These are phyloP conservation scores for Papiliotrema fonsecae DNA, from an alignment of 1,284 basidiomycete species.

Conservation along the genomic window DNA sequence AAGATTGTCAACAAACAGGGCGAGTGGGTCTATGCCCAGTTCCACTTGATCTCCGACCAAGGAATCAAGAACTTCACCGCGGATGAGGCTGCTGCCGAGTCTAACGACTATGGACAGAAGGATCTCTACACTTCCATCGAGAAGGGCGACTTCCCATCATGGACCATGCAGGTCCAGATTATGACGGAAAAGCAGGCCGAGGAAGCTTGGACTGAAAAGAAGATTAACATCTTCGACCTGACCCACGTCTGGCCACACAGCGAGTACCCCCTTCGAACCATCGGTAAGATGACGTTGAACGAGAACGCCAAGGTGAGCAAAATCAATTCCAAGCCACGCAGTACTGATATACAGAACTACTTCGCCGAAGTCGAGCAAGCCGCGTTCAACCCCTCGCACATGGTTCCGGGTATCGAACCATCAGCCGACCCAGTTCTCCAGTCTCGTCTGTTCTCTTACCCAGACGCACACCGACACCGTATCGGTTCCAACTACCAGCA, in stretches of 20 bases:
- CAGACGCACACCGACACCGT: constrained; percentile 82
- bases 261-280: constrained; percentile 76
- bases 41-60: constrained; percentile 69
- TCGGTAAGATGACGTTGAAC: constrained; percentile 83
- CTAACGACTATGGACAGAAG: constrained; percentile 77
- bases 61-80: constrained; percentile 63
- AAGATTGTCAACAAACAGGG: constrained; percentile 81
- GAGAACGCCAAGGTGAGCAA: constrained; percentile 58
- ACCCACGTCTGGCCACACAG: constrained; percentile 84
- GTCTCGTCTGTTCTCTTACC: constrained; percentile 88
- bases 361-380: constrained; percentile 73
- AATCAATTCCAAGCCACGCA: neutral
- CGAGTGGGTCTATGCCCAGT: constrained; percentile 74
- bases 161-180: constrained; percentile 57
- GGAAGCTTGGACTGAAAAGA: constrained; percentile 58
- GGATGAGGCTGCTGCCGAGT: constrained; percentile 48
- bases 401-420: constrained; percentile 80
- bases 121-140: constrained; percentile 69
- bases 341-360: constrained; percentile 28
- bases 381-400: constrained; percentile 62
- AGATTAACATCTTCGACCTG: constrained; percentile 62
- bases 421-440: constrained; percentile 87
- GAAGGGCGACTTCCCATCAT: constrained; percentile 53
- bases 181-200: constrained; percentile 90
- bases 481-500: constrained; percentile 69